Conservation (phyloP, 495 filamentous ascomycete species). For the Clohesyomyces aquaticus region DNA sequence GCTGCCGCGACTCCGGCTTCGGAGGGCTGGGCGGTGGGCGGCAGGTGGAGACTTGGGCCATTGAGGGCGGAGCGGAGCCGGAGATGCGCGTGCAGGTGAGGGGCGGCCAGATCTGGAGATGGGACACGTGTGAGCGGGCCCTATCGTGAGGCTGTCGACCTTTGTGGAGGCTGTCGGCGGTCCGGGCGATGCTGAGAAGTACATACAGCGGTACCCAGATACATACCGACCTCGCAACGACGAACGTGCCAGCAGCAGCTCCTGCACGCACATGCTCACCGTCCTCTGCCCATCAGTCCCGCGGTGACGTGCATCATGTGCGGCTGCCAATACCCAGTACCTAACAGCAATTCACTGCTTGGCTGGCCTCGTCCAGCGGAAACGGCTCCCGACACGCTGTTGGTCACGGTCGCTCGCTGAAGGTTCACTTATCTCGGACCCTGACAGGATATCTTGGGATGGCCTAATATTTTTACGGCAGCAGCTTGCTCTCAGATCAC, state of each 20-base stretch:
- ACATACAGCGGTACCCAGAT: too few species aligned
- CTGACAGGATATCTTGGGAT: slow-evolving; percentile 3
- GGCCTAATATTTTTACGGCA: slow-evolving; percentile 30
- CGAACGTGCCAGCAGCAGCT: neutral
- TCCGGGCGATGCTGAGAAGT: too few species aligned
- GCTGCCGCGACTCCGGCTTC: too few species aligned
- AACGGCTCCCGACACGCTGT: too few species aligned
- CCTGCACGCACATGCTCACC: slow-evolving; percentile 1
- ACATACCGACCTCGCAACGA: too few species aligned
- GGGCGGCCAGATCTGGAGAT: neutral
- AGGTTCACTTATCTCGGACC: slow-evolving; percentile 5
- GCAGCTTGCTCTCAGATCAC: slow-evolving; percentile 1
- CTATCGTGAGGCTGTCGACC: neutral
- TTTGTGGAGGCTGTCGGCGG: neutral
- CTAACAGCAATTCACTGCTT: slow-evolving; percentile 37
- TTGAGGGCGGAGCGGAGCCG: neutral
- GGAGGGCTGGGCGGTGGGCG: slow-evolving; percentile 3
- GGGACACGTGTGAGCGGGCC: neutral
- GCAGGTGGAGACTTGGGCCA: neutral
- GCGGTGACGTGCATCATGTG: neutral
- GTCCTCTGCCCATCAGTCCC: neutral
- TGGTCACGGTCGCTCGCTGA: too few species aligned
- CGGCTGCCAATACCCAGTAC: slow-evolving; percentile 19
- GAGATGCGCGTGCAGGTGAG: too few species aligned
- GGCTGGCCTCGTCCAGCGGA: too few species aligned